Conservation (phyloP, 768 basidiomycete genomes). For the Exidia glandulosa region DNA sequence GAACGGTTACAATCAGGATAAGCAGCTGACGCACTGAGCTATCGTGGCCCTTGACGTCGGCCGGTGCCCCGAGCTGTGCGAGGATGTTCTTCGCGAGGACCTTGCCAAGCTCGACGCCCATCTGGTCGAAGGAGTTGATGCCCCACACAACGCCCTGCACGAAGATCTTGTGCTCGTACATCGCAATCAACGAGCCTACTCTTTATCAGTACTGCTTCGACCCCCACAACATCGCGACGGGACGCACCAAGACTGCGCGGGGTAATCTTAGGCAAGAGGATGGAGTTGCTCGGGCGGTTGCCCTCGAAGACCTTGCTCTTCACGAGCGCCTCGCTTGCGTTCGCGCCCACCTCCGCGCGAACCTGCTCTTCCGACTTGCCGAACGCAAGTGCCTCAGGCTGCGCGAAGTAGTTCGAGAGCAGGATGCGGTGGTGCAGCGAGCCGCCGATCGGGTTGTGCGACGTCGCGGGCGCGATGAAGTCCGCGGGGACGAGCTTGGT, state of each 20-base stretch:
- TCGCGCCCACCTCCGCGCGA: conserved; percentile 35
- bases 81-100: conserved; percentile 95
- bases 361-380: conserved; percentile 94
- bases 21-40: conserved; percentile 61
- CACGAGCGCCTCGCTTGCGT: conserved; percentile 71
- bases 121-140: conserved; percentile 99
- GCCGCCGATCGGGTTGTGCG: conserved; percentile 76
- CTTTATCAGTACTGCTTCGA: too few relatives aligned
- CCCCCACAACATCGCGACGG: too few relatives aligned
- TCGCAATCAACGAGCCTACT: conserved; percentile 66
- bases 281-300: conserved; percentile 92
- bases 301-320: conserved; percentile 99
- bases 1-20: too few relatives aligned
- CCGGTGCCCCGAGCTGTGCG: conserved; percentile 68
- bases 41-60: conserved; percentile 80
- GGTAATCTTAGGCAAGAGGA: conserved; percentile 88
- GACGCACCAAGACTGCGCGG: conserved; percentile 73
- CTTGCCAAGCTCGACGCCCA: conserved; percentile 98
- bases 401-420: conserved; percentile 96
- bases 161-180: conserved; percentile 99
- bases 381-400: conserved; percentile 94
- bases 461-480: conserved; percentile 81
- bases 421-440: conserved; percentile 97
- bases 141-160: conserved; percentile 96
- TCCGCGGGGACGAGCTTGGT: conserved; percentile 88